Base-by-base conservation (phyloP, 2,329 filamentous ascomycete species). In the Pyricularia grisea region DNA sequence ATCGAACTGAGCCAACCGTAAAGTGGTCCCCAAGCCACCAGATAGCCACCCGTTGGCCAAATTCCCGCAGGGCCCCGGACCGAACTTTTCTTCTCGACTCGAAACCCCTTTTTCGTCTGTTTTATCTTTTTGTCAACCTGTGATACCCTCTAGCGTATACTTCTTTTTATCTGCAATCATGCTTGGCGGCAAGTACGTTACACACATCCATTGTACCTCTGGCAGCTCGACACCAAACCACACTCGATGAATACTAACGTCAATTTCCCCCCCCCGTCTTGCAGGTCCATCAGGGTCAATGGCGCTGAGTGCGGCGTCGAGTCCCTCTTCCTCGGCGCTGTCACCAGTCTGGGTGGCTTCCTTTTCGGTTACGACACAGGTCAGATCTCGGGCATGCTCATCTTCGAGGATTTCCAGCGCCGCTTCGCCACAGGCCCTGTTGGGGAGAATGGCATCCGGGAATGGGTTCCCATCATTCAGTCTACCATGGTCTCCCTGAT, bases 341-440 rank as follows among this genome's bases (percentile, higher is more conserved):
- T 70, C 30, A 66, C 69, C 31, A 68, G 67, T 42, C n/a, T 70
- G 23, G 69, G 69, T 23, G 69, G 69, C 33, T 70, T 70, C 60
- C 67, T 69, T 60, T 70, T 70, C 61, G 87, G 87, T 66, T 88
- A 88, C 72, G 87, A 89, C 72, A 89, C 85, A 11, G 87, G 86
- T 72, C 85, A 87, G 73, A 87, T 88, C 68, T 86, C 84, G 7
- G 79, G 78, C 60, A 81, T 85, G 74, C 76, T 84, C 11, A 75
- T 83, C 23, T 85, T 85, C 74, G 69, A 75, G 11, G 85, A 89
- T 75, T 89, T 87, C 74, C 80, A 81, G 31, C 68, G 80, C n/a
- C 83, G 86, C 11, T 90, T 90, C 71, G 65, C 64, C 25, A 69
- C 68, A 1, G 85, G 83, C 23, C 80, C 84, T 69, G 73, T 75